phyloP scores from a whole-genome alignment of 257 asterid genomes.

The Capsicum chinense region DNA sequence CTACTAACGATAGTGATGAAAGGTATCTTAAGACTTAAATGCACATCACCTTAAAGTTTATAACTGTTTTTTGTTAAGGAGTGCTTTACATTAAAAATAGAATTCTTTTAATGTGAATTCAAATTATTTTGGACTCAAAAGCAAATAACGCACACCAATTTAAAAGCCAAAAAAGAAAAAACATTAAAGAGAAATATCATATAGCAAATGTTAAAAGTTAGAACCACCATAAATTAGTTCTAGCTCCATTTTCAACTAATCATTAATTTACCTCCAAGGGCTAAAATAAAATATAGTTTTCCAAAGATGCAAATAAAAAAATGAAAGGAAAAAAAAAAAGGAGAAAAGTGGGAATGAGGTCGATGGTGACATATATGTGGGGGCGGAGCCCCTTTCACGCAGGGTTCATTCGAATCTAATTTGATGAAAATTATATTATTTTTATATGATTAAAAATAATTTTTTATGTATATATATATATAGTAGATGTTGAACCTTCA shows the following conservation, averaged over 20 bases:
- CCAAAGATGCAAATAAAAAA: neutral
- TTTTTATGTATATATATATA: too few relatives aligned
- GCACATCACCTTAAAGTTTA: neutral
- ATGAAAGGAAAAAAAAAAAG: neutral
- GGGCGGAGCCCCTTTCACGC: too few relatives aligned
- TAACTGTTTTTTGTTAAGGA: too few relatives aligned
- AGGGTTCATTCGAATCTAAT: too few relatives aligned
- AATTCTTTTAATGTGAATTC: neutral
- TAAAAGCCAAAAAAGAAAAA: neutral
- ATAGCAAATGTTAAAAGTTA: neutral
- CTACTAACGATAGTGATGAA: neutral
- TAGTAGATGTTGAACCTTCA: too few relatives aligned
- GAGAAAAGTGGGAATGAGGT: neutral
- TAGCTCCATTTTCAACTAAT: neutral
- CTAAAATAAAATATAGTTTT: too few relatives aligned
- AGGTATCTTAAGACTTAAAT: neutral
- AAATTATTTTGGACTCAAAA: neutral
- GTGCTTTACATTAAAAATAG: neutral
- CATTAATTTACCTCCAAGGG: neutral
- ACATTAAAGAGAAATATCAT: neutral
- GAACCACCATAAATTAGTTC: neutral
- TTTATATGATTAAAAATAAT: too few relatives aligned
- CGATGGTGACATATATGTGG: neutral
- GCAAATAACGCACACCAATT: neutral
- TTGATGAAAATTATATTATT: too few relatives aligned